These are phyloP conservation scores for Senna tora DNA, from an alignment of 306 rosid species.

Conservation along the genomic window DNA sequence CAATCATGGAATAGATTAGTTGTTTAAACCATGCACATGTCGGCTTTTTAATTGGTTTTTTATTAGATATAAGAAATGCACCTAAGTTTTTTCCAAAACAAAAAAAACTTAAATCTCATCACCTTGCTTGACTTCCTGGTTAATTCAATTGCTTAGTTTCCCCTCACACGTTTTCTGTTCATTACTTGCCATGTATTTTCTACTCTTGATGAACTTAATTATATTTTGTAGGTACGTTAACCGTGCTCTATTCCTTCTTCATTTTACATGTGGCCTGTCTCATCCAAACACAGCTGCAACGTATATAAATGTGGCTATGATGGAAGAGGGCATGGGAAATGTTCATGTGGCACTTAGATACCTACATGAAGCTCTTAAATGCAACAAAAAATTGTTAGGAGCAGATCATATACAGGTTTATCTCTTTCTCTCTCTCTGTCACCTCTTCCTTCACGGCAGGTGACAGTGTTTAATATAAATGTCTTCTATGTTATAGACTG, in stretches of 20 bases:
- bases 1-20: no score
- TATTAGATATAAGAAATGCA: no score
- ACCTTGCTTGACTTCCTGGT: neutral
- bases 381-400: conserved; percentile 92
- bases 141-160: conserved; percentile 1
- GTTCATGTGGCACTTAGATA: conserved; percentile 95
- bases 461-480: conserved; percentile 37
- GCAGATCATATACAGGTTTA: conserved; percentile 93
- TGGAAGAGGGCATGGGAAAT: conserved; percentile 99
- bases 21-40: no score
- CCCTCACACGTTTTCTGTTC: neutral
- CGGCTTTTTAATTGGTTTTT: no score
- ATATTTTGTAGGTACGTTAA: conserved; percentile 74
- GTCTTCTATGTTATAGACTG: conserved; percentile 64
- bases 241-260: conserved; percentile 94
- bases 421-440: neutral
- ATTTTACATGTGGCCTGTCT: conserved; percentile 90
- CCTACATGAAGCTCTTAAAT: conserved; percentile 96
- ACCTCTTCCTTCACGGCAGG: neutral
- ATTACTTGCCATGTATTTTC: neutral
- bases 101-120: neutral
- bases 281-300: conserved; percentile 99
- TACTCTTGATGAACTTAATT: conserved; percentile 39
- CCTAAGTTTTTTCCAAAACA: no score
- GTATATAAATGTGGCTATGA: conserved; percentile 95